These are phyloP conservation scores for Sutorius australiensis DNA, from an alignment of 768 basidiomycete species.

Conservation along the genomic window DNA sequence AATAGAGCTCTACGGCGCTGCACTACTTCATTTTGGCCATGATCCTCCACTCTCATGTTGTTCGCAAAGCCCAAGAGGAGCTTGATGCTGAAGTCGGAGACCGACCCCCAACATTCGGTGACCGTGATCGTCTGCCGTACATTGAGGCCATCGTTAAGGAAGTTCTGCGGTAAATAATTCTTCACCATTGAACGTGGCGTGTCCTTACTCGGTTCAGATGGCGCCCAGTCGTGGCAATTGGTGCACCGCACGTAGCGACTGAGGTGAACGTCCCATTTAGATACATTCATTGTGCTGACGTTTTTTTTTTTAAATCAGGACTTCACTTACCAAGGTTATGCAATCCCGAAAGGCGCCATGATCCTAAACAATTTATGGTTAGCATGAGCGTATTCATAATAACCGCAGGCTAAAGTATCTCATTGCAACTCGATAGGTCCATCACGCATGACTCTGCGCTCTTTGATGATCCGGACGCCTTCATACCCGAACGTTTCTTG, in stretches of 20 bases:
- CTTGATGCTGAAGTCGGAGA: constrained; percentile 2
- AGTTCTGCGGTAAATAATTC: background rate
- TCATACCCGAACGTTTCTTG: constrained; percentile 15
- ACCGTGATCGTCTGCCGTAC: constrained; percentile 7
- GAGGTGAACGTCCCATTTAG: background rate
- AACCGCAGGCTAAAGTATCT: background rate
- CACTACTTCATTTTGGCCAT: constrained; percentile 5
- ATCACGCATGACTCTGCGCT: constrained; percentile 8
- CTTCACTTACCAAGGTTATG: background rate
- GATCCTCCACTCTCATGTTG: constrained; percentile 3
- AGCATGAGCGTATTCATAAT: background rate
- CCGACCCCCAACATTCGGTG: constrained; percentile 6
- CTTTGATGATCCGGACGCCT: constrained; percentile 12
- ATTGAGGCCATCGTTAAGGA: constrained; percentile 8
- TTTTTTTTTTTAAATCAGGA: background rate
- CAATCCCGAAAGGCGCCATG: constrained; percentile 6
- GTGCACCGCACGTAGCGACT: constrained; percentile 2
- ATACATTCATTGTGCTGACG: background rate
- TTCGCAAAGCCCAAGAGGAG: constrained; percentile 3
- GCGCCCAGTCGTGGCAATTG: constrained; percentile 5
- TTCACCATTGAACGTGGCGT: background rate
- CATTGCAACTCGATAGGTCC: background rate
- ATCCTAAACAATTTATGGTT: constrained; percentile 2
- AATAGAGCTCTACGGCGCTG: constrained; percentile 4
- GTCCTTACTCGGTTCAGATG: background rate